Conservation (phyloP, 129 eudicot genomes). For the Logfia minima region DNA sequence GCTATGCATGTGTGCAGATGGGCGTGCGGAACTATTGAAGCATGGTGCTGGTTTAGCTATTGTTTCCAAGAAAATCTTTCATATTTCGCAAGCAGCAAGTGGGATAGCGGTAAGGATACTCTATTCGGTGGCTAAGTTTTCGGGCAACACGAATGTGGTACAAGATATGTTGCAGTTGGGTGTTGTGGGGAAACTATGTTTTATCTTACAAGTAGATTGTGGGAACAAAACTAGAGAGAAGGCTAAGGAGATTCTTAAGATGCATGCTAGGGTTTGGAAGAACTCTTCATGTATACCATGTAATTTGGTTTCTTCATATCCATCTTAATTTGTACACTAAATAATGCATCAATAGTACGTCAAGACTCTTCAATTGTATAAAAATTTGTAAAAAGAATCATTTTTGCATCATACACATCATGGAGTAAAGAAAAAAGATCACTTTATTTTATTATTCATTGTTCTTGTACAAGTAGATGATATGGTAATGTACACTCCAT, state of each 20-base stretch:
- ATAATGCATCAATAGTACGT: neutral
- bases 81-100: conserved; percentile 53
- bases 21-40: conserved; percentile 50
- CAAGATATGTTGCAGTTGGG: conserved; percentile 74
- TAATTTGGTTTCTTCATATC: conserved; percentile 40
- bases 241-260: conserved; percentile 54
- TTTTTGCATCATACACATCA: neutral
- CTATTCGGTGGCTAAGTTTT: conserved; percentile 41
- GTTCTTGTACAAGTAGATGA: too few relatives aligned
- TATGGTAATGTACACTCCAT: too few relatives aligned
- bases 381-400: neutral
- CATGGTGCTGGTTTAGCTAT: conserved; percentile 71
- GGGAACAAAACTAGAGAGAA: conserved; percentile 55
- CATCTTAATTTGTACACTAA: conserved; percentile 18
- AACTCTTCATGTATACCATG: conserved; percentile 54
- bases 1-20: conserved; percentile 63
- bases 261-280: conserved; percentile 62
- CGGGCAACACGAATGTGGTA: conserved; percentile 41
- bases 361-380: conserved; percentile 12
- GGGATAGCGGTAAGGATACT: conserved; percentile 54
- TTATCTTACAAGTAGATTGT: conserved; percentile 52
- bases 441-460: too few relatives aligned
- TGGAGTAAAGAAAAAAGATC: neutral
- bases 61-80: conserved; percentile 64
- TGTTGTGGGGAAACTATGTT: conserved; percentile 56